Evolutionary conservation across 108 stramenopile species (phyloP).

Genomic region (Mediolabrus comicus): DNA sequence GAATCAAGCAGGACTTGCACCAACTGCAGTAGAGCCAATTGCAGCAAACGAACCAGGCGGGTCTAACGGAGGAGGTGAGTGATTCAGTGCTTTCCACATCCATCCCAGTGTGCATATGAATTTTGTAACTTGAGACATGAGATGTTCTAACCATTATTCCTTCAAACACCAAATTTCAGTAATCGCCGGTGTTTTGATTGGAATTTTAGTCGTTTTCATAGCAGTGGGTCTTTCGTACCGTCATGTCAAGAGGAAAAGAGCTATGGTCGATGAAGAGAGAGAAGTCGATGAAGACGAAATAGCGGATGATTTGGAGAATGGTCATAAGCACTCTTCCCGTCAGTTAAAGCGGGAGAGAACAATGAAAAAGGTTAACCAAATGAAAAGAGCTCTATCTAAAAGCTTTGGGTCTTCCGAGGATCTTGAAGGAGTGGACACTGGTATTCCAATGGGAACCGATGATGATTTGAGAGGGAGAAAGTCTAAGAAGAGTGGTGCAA

Average conservation of each 20-base stretch:
- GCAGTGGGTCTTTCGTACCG: neutral
- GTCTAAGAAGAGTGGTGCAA: too few relatives aligned
- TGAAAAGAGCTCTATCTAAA: too few relatives aligned
- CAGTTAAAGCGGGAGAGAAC: too few relatives aligned
- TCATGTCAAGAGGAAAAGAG: neutral
- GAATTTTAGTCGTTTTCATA: neutral
- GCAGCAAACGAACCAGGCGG: neutral
- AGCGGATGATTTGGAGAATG: neutral
- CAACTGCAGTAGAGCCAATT: neutral
- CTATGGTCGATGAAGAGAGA: neutral
- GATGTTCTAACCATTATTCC: neutral
- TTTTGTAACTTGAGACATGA: neutral
- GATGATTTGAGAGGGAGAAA: too few relatives aligned
- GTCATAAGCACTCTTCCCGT: too few relatives aligned
- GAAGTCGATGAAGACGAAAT: neutral
- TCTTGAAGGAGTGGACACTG: too few relatives aligned
- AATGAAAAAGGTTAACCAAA: too few relatives aligned
- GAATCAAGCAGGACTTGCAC: neutral
- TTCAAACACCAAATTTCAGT: too few relatives aligned
- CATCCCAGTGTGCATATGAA: neutral
- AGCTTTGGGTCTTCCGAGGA: too few relatives aligned
- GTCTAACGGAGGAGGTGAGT: neutral
- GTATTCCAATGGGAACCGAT: neutral
- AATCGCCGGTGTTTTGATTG: neutral
- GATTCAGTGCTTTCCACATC: too few relatives aligned